Evolutionary conservation across 1,284 basidiomycete genomes (phyloP).

Genomic region (Cutaneotrichosporon dermatis): DNA sequence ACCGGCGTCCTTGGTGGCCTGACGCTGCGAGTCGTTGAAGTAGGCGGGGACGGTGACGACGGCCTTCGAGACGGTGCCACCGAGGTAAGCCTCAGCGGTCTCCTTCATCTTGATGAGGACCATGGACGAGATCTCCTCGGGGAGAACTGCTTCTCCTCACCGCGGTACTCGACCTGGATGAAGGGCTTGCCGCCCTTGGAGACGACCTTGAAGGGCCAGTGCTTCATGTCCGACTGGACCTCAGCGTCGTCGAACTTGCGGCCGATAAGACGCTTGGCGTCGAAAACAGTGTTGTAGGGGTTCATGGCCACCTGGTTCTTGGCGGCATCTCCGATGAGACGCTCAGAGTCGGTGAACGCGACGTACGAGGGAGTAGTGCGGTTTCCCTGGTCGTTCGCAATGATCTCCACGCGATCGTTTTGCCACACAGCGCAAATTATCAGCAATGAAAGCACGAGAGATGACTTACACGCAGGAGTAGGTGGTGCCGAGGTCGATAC

Average conservation of each 20-base stretch:
- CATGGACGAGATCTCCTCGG: slow-evolving; percentile 70
- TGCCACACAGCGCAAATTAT: slow-evolving; percentile 98
- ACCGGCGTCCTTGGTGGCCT: slow-evolving; percentile 97
- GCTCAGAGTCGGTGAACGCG: slow-evolving; percentile 87
- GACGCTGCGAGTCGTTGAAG: slow-evolving; percentile 99
- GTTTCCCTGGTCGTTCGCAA: slow-evolving; percentile 73
- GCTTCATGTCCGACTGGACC: slow-evolving; percentile 70
- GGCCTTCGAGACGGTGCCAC: slow-evolving; percentile 92
- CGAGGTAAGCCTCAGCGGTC: slow-evolving; percentile 96
- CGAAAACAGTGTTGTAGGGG: slow-evolving; percentile 63
- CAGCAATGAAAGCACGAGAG: no score
- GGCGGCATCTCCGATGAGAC: slow-evolving; percentile 58
- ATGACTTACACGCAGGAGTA: slow-evolving; percentile 75
- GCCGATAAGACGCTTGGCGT: slow-evolving; percentile 85
- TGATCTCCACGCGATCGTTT: slow-evolving; percentile 84
- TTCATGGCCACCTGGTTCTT: slow-evolving; percentile 61
- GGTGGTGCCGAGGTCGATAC: slow-evolving; percentile 57
- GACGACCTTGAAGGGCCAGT: slow-evolving; percentile 87
- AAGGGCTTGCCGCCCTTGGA: slow-evolving; percentile 81
- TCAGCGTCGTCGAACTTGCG: slow-evolving; percentile 71
- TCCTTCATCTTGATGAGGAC: slow-evolving; percentile 98
- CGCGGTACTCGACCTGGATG: slow-evolving; percentile 82
- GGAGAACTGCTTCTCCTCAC: slow-evolving; percentile 71
- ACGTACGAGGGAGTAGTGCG: slow-evolving; percentile 93
- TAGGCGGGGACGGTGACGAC: slow-evolving; percentile 98